Evolutionary conservation across 2,329 filamentous ascomycete species (phyloP).

Genomic region (Albophoma yamanashiensis): DNA sequence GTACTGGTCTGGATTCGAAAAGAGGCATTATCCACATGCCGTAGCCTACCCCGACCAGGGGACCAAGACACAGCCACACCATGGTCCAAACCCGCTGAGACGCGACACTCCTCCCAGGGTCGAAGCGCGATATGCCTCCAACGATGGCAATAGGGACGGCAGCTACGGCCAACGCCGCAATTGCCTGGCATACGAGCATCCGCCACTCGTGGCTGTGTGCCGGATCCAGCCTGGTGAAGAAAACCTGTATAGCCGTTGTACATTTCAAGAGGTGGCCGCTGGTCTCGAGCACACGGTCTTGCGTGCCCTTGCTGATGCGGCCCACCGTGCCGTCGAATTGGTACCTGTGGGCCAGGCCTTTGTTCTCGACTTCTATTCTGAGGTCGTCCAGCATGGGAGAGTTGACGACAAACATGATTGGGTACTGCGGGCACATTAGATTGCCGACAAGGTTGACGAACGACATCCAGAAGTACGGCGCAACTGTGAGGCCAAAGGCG

Average conservation of each 20-base stretch:
- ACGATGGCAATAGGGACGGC: slow-evolving; percentile 3
- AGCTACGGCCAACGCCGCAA: not conserved
- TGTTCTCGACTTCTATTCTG: not conserved
- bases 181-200: not conserved
- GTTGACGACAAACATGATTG: slow-evolving; percentile 1
- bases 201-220: not conserved
- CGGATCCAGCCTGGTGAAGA: too few species aligned
- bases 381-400: slow-evolving; percentile 1
- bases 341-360: not conserved
- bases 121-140: slow-evolving; percentile 1
- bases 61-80: not conserved
- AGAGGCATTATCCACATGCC: not conserved
- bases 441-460: slow-evolving; percentile 2
- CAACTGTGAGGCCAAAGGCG: slow-evolving; percentile 3
- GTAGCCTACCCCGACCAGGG: not conserved
- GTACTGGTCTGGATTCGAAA: not conserved
- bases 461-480: slow-evolving; percentile 4
- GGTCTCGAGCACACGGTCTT: not conserved
- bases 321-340: not conserved
- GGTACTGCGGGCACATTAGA: slow-evolving; percentile 4
- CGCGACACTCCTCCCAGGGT: not conserved
- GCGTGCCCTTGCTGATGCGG: not conserved
- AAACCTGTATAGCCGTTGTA: not conserved
- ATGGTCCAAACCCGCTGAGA: not conserved
- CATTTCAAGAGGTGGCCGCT: not conserved